phyloP scores from a whole-genome alignment of 192 early-diverging fungal species.

The Mortierella hygrophila region DNA sequence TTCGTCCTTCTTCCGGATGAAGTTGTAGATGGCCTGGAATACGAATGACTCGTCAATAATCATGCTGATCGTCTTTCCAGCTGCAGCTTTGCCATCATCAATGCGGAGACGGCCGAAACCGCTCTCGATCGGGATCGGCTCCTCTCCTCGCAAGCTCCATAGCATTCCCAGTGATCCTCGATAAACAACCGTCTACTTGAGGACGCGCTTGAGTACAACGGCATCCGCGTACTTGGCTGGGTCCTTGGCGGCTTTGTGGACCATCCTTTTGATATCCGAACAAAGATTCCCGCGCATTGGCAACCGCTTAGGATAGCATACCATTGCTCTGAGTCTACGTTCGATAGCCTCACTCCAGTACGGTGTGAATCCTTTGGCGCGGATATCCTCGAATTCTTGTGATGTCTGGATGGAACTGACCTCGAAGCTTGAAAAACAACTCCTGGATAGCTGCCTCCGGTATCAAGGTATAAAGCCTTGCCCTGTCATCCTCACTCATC shows the following conservation, averaged over 20 bases:
- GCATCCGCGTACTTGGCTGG: slow-evolving; percentile 34
- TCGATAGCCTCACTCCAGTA: slow-evolving; percentile 48
- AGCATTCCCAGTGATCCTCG: slow-evolving; percentile 46
- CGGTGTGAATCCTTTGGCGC: slow-evolving; percentile 35
- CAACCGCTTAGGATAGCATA: slow-evolving; percentile 34
- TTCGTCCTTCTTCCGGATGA: slow-evolving; percentile 36
- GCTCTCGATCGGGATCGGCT: slow-evolving; percentile 48
- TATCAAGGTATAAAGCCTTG: slow-evolving; percentile 32
- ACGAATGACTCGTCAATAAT: slow-evolving; percentile 53
- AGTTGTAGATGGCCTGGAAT: slow-evolving; percentile 47
- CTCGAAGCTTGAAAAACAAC: slow-evolving; percentile 50
- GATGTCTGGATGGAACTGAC: slow-evolving; percentile 35
- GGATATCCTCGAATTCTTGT: slow-evolving; percentile 48
- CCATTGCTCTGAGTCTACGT: slow-evolving; percentile 20
- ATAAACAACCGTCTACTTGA: slow-evolving; percentile 44
- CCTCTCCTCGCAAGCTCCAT: slow-evolving; percentile 50
- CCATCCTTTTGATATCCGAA: slow-evolving; percentile 49
- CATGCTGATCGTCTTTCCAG: slow-evolving; percentile 26
- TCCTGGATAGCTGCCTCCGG: slow-evolving; percentile 43
- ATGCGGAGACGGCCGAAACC: slow-evolving; percentile 44
- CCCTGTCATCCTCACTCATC: slow-evolving; percentile 38
- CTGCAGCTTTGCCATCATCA: slow-evolving; percentile 32
- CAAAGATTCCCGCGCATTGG: slow-evolving; percentile 36
- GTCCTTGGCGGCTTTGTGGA: slow-evolving; percentile 48
- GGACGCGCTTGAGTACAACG: slow-evolving; percentile 37